phyloP scores from a whole-genome alignment of 1,284 basidiomycete genomes.

The Leccinum pallidistipes region DNA sequence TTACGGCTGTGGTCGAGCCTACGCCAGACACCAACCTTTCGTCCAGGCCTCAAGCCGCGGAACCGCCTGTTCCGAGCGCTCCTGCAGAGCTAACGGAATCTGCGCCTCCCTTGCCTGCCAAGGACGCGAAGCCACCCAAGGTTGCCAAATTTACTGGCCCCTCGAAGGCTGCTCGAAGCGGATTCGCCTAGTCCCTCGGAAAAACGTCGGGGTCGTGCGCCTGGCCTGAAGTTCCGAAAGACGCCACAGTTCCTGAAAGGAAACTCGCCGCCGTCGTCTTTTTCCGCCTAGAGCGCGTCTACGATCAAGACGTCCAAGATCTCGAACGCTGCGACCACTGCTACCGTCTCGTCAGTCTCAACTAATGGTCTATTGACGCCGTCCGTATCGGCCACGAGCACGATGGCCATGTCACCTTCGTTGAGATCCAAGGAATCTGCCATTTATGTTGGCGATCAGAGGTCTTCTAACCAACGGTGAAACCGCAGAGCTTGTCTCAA shows the following conservation, averaged over 20 bases:
- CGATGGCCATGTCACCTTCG: constrained; percentile 55
- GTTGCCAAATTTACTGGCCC: constrained; percentile 33
- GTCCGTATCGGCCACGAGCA: constrained; percentile 51
- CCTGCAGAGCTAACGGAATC: constrained; percentile 16
- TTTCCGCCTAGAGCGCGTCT: constrained; percentile 48
- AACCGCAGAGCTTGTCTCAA: constrained; percentile 25
- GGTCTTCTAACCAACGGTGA: constrained; percentile 73
- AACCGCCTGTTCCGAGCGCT: constrained; percentile 4
- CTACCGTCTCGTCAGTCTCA: constrained; percentile 47
- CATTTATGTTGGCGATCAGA: constrained; percentile 63
- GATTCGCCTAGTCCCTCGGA: constrained; percentile 52
- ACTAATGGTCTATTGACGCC: constrained; percentile 55
- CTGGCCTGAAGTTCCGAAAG: constrained; percentile 42
- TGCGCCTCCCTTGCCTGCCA: constrained; percentile 30
- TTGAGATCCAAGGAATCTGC: constrained; percentile 77
- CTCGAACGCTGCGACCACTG: constrained; percentile 49
- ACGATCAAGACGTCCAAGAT: constrained; percentile 40
- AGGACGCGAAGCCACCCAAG: constrained; percentile 30
- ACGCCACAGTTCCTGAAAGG: constrained; percentile 69
- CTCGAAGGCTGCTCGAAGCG: constrained; percentile 27
- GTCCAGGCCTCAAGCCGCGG: constrained; percentile 17
- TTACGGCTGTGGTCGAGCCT: constrained; percentile 16
- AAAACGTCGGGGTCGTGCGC: constrained; percentile 63
- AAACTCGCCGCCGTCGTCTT: constrained; percentile 63
- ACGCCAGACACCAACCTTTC: constrained; percentile 22